phyloP scores from a whole-genome alignment of 176 grass and related monocot genomes.

The Metroxylon sagu region DNA sequence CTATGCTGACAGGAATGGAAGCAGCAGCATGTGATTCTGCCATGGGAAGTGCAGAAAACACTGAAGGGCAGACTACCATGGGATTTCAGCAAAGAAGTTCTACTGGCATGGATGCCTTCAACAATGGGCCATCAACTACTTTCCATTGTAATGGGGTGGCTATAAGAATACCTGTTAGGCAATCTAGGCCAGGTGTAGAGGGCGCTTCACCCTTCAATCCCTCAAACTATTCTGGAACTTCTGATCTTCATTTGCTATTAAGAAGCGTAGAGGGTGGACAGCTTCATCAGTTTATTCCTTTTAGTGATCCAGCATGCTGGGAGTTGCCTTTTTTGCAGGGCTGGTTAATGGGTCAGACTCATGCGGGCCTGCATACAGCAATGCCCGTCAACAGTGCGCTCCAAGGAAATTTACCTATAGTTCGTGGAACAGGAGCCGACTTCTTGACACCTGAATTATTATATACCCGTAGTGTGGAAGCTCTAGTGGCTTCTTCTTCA shows the following conservation, averaged over 20 bases:
- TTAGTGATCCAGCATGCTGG: slow-evolving; percentile 57
- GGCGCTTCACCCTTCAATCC: slow-evolving; percentile 23
- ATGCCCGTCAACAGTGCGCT: slow-evolving; percentile 32
- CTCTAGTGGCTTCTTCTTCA: slow-evolving; percentile 33
- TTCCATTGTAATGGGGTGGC: slow-evolving; percentile 20
- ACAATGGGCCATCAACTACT: slow-evolving; percentile 23
- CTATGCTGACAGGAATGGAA: slow-evolving; percentile 21
- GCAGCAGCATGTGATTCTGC: not conserved
- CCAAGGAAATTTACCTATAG: slow-evolving; percentile 17
- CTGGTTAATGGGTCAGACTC: slow-evolving; percentile 78
- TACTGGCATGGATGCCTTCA: slow-evolving; percentile 15
- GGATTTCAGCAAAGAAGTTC: slow-evolving; percentile 23
- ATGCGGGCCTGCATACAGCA: slow-evolving; percentile 27
- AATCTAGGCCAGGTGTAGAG: slow-evolving; percentile 19
- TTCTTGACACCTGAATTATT: slow-evolving; percentile 30
- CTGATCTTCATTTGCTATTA: slow-evolving; percentile 69
- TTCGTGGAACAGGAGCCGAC: slow-evolving; percentile 15
- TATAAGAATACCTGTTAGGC: slow-evolving; percentile 21
- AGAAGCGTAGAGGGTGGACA: slow-evolving; percentile 67
- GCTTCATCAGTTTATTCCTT: slow-evolving; percentile 42
- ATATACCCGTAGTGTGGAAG: slow-evolving; percentile 20
- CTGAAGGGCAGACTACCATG: slow-evolving; percentile 11
- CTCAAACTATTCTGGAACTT: slow-evolving; percentile 25
- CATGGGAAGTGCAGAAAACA: slow-evolving; percentile 6
- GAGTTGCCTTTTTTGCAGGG: slow-evolving; percentile 88